These are phyloP conservation scores for Coniferiporia weirii DNA, from an alignment of 1,284 basidiomycete genomes.

Conservation along the genomic window DNA sequence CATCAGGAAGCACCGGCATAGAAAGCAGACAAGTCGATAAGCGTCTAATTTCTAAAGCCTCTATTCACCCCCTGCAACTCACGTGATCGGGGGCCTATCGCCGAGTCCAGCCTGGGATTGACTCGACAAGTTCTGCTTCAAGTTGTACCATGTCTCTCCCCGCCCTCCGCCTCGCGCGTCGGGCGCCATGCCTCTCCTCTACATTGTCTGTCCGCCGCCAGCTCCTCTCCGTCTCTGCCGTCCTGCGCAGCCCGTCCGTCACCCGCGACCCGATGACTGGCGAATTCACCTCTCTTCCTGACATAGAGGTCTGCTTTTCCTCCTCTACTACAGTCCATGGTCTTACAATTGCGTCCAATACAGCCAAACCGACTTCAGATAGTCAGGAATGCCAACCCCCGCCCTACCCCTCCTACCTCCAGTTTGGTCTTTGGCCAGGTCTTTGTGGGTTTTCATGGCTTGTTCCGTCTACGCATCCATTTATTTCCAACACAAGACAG, in stretches of 20 bases:
- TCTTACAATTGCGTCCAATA: conserved; percentile 1
- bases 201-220: background rate
- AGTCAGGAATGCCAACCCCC: conserved; percentile 43
- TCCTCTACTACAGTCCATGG: background rate
- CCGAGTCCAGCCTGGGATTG: background rate
- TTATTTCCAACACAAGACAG: conserved; percentile 49
- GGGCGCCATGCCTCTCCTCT: background rate
- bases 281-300: conserved; percentile 36
- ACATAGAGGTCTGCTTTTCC: conserved; percentile 36
- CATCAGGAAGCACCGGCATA: too few species aligned
- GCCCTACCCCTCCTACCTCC: conserved; percentile 46
- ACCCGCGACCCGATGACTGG: conserved; percentile 41
- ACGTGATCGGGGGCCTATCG: too few species aligned
- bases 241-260: conserved; percentile 1
- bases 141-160: conserved; percentile 2
- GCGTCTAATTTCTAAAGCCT: too few species aligned
- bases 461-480: conserved; percentile 5
- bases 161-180: conserved; percentile 4
- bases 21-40: too few species aligned
- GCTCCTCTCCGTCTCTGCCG: conserved; percentile 5
- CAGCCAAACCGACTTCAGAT: conserved; percentile 49
- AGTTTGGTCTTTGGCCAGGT: conserved; percentile 63
- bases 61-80: too few species aligned
- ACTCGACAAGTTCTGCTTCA: background rate
- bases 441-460: conserved; percentile 47